Percentiles rank a stretch among this genome's conserved stretches.
phyloP scores from a whole-genome alignment of 345 rosid genomes.

The Moricandia arvensis region DNA sequence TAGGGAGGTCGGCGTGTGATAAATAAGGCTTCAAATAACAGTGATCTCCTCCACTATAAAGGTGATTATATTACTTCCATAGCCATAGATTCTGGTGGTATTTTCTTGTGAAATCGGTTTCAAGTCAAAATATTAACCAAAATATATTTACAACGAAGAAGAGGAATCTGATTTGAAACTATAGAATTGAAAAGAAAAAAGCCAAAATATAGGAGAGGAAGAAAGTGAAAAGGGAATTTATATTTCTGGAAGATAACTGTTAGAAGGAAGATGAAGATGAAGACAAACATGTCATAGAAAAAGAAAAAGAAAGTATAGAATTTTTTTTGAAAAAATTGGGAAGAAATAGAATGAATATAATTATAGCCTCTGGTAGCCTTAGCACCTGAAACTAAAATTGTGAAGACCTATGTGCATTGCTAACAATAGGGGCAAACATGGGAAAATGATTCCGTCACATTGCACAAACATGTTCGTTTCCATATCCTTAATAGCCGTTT shows the following conservation, averaged over 20 bases:
- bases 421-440: no score
- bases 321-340: not conserved
- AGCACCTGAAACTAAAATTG: no score
- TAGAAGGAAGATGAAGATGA: not conserved
- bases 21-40: conserved; percentile 72
- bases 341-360: no score
- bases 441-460: no score
- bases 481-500: no score
- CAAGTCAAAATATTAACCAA: not conserved
- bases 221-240: conserved; percentile 8
- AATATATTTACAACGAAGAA: conserved; percentile 1
- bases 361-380: no score
- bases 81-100: conserved; percentile 51
- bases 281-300: conserved; percentile 20
- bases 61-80: conserved; percentile 80
- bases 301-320: conserved; percentile 18
- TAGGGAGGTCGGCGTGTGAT: conserved; percentile 78
- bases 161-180: not conserved
- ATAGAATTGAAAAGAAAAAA: conserved; percentile 4
- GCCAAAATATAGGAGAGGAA: conserved; percentile 1
- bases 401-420: no score
- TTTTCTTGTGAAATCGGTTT: not conserved
- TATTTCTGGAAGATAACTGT: conserved; percentile 24
- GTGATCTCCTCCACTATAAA: conserved; percentile 66
- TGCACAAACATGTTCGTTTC: no score